Conservation (phyloP, 2,329 filamentous ascomycete species). For the Talaromyces sp. region DNA sequence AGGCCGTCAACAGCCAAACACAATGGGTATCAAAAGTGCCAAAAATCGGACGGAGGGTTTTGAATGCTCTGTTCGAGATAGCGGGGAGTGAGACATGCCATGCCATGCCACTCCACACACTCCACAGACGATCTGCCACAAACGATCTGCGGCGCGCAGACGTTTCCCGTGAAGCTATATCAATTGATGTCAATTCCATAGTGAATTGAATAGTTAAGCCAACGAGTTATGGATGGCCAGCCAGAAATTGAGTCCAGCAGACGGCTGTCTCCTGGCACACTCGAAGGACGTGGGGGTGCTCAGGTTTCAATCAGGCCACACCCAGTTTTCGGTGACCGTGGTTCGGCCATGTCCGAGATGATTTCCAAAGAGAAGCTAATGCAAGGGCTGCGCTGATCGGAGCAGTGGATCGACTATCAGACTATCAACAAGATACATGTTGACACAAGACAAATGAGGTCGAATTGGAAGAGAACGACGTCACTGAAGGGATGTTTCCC, state of each 20-base stretch:
- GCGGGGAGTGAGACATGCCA: background rate
- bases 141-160: background rate
- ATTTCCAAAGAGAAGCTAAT: background rate
- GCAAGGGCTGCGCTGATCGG: background rate
- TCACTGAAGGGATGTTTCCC: background rate
- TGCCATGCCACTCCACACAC: background rate
- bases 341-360: background rate
- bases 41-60: background rate
- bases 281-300: too few species aligned
- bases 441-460: background rate
- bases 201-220: background rate
- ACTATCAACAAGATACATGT: too few species aligned
- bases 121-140: too few species aligned
- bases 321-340: background rate
- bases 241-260: background rate
- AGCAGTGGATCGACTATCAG: background rate
- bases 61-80: background rate
- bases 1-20: slow-evolving; percentile 11
- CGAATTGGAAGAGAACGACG: background rate
- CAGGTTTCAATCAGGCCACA: background rate
- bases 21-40: slow-evolving; percentile 12
- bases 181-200: background rate
- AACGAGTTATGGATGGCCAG: background rate
- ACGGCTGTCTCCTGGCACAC: too few species aligned
- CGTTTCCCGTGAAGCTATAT: background rate